Evolutionary conservation across 257 asterid species (phyloP).

Genomic region (Leonotis leonurus): DNA sequence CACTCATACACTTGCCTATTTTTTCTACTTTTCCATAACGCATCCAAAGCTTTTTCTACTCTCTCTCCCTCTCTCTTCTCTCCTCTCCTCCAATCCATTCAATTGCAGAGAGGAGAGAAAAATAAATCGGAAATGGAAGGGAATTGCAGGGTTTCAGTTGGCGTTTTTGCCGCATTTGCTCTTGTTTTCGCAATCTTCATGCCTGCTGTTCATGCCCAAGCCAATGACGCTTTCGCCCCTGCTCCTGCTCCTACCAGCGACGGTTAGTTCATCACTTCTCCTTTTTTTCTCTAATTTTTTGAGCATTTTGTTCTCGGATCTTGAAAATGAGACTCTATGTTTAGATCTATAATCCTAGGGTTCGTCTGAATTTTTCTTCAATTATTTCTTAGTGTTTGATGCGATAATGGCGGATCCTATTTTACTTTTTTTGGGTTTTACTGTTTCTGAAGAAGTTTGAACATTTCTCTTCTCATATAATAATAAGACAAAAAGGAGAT

Average conservation of each 20-base stretch:
- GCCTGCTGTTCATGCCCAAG: constrained; percentile 47
- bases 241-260: constrained; percentile 67
- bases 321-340: background rate
- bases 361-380: background rate
- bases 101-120: constrained; percentile 23
- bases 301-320: background rate
- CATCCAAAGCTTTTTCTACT: background rate
- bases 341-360: background rate
- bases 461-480: no score
- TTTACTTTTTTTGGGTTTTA: no score
- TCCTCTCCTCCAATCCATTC: constrained; percentile 16
- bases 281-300: background rate
- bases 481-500: no score
- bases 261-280: constrained; percentile 46
- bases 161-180: constrained; percentile 33
- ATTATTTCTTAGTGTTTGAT: background rate
- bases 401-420: no score
- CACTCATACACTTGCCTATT: constrained; percentile 12
- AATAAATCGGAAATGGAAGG: constrained; percentile 22
- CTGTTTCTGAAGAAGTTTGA: background rate
- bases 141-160: constrained; percentile 26
- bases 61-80: constrained; percentile 9
- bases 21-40: constrained; percentile 17
- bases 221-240: constrained; percentile 36
- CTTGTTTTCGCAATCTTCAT: constrained; percentile 35